Conservation (phyloP, 257 asterid species). For the Cynanchum wilfordii region DNA sequence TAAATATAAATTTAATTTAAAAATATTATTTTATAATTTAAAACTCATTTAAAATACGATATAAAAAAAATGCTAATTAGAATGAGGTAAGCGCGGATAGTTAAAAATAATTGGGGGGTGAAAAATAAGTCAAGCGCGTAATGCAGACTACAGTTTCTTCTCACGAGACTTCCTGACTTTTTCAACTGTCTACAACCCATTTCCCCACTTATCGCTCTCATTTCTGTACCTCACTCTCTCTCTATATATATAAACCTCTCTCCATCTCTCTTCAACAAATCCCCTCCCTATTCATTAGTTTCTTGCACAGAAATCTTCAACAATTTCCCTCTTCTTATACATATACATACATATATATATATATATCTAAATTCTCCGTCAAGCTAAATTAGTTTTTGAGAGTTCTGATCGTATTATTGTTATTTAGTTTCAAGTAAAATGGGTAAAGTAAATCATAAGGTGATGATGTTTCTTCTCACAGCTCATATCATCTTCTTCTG, state of each 20-base stretch:
- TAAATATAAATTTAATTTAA: too few species aligned
- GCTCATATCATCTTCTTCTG: neutral
- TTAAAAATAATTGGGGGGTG: neutral
- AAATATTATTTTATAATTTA: too few species aligned
- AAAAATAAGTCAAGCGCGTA: neutral
- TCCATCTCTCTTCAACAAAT: neutral
- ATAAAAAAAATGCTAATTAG: too few species aligned
- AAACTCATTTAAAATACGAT: too few species aligned
- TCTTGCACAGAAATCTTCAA: slow-evolving; percentile 1
- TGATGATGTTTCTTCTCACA: neutral
- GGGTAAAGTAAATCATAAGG: neutral
- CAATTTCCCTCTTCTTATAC: neutral
- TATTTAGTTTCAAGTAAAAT: neutral
- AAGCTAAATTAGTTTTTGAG: neutral
- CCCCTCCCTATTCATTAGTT: neutral
- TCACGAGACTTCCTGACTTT: neutral
- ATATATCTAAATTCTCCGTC: neutral
- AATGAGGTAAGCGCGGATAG: neutral
- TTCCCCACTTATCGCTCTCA: neutral
- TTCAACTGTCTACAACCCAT: neutral
- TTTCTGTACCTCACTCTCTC: too few species aligned
- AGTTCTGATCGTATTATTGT: neutral
- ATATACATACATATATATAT: too few species aligned
- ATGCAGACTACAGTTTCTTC: neutral
- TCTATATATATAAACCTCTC: neutral